Evolutionary conservation across 495 filamentous ascomycete species (phyloP).

Genomic region (Aeminium ludgeri): DNA sequence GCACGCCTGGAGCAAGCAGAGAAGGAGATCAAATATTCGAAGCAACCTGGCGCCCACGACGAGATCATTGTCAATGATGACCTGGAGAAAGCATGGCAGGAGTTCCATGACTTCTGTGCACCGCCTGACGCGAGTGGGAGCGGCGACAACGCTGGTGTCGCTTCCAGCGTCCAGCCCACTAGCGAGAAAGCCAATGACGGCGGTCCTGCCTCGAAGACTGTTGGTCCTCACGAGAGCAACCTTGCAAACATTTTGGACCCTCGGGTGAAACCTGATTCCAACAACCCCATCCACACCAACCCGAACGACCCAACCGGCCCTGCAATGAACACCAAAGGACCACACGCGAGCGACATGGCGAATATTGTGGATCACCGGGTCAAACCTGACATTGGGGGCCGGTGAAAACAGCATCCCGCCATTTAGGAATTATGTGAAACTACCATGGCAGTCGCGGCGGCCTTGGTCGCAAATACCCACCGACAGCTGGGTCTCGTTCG

Average conservation of each 20-base stretch:
- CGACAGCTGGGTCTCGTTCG: too few species aligned
- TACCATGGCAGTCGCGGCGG: too few species aligned
- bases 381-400: not conserved
- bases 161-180: constrained; percentile 1
- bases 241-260: constrained; percentile 17
- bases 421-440: too few species aligned
- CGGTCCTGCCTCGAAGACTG: constrained; percentile 11
- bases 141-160: too few species aligned
- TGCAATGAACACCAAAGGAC: constrained; percentile 4
- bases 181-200: constrained; percentile 10
- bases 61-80: constrained; percentile 81
- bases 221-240: constrained; percentile 18
- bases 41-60: constrained; percentile 57
- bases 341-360: constrained; percentile 10
- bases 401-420: too few species aligned
- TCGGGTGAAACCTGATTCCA: constrained; percentile 16
- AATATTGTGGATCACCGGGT: constrained; percentile 14
- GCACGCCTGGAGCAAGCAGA: constrained; percentile 64
- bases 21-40: constrained; percentile 65
- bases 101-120: constrained; percentile 31
- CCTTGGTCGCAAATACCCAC: too few species aligned
- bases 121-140: not conserved
- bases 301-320: not conserved
- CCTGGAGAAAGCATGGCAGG: constrained; percentile 63
- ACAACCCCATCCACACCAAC: constrained; percentile 13